Base-by-base conservation (phyloP, 441 rosid species). In the California macrophylla region DNA sequence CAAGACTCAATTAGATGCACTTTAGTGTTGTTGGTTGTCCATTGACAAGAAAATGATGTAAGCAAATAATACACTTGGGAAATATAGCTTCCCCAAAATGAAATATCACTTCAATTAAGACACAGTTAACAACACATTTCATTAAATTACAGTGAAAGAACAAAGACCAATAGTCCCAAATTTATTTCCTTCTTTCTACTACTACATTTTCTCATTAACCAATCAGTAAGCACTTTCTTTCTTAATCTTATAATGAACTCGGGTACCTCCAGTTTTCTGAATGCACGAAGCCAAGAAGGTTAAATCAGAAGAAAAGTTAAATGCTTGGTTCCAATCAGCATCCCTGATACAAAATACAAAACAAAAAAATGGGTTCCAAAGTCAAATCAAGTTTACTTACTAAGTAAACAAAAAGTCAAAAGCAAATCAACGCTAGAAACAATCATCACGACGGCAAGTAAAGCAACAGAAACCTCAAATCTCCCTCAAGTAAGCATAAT, bases 241-340 rank as follows among this genome's bases (percentile, higher is more conserved):
- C 6, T 0, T 60, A 23, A n/a, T 9, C 60, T 6, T 38, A 56
- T 5, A 61, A 42, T 1, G 61, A 9, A 42, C 69, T 47, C 45
- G n/a, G 10, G 34, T 87, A 91, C 98, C 98, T 76, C 15, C 6
- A 56, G 89, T 83, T 74, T 83, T 82, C 62, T 58, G 63, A 64
- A 86, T 64, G 83, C 98, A 91, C 67, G 85, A 52, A 68, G 86
- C 72, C 77, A 94, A 23, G 86, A 94, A 94, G 38, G 81, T 84
- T 84, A 89, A 77, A 81, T 91, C 84, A 67, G 92, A 82, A 18
- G 96, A 84, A 79, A 80, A 94, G 70, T 88, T 86, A 78, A 91
- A 94, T 63, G 98, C 93, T 77, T 68, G 82, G 71, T 90, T 81
- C 96, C 96, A 94, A 73, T 94, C 97, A 75, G 83, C 89, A 1